A percentile compares a stretch with the other conserved stretches of the same genome.
These are phyloP conservation scores for Oryza punctata DNA, from an alignment of 176 grass and related monocot species.

Conservation along the genomic window DNA sequence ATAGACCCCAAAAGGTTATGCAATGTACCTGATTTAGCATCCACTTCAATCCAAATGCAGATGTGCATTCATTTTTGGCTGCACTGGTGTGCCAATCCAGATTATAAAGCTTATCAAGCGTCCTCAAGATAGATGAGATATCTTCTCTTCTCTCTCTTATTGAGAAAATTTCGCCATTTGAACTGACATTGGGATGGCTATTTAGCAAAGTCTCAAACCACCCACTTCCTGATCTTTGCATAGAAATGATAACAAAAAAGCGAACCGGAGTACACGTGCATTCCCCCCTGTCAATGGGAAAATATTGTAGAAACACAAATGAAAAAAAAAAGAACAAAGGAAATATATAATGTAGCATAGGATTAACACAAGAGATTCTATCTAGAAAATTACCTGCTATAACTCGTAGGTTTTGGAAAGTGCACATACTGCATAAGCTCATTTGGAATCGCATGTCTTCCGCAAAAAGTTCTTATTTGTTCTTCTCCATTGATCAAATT, in stretches of 20 bases:
- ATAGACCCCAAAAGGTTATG: background rate
- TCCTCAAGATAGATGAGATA: constrained; percentile 50
- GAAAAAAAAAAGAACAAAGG: background rate
- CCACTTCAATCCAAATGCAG: constrained; percentile 94
- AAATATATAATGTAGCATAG: background rate
- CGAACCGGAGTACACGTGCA: constrained; percentile 73
- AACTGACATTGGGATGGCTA: constrained; percentile 93
- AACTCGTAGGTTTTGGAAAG: constrained; percentile 73
- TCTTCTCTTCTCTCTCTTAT: constrained; percentile 56
- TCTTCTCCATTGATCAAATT: constrained; percentile 6
- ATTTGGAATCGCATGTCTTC: constrained; percentile 36
- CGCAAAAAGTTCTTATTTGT: constrained; percentile 38
- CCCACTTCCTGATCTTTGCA: constrained; percentile 96
- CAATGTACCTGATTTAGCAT: constrained; percentile 89
- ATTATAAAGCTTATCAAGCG: constrained; percentile 73
- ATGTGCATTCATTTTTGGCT: constrained; percentile 80
- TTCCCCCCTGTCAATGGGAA: constrained; percentile 46
- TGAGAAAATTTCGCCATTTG: constrained; percentile 89
- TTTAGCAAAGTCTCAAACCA: constrained; percentile 98
- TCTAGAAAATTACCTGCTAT: constrained; percentile 52
- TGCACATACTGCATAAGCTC: constrained; percentile 62
- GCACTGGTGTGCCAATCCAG: constrained; percentile 90
- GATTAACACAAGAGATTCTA: background rate
- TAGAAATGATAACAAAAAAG: constrained; percentile 82
- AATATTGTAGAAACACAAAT: constrained; percentile 14